Evolutionary conservation across 2,329 filamentous ascomycete genomes (phyloP).

Genomic region (Cryphonectria parasitica): DNA sequence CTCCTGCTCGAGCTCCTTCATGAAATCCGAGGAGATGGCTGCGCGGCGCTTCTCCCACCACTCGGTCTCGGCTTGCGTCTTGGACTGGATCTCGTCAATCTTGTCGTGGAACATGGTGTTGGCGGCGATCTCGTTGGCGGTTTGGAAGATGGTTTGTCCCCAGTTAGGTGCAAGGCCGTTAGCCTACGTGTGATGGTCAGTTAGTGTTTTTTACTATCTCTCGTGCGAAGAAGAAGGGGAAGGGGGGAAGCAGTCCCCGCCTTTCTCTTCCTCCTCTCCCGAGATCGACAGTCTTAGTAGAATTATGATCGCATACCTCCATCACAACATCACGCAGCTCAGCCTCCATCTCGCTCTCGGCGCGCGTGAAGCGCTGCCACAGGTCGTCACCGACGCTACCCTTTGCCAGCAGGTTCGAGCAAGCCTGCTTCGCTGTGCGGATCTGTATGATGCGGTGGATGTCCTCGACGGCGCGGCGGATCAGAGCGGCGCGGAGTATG

Average conservation of each 20-base stretch:
- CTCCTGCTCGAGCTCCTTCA: constrained; percentile 80
- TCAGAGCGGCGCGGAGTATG: constrained; percentile 82
- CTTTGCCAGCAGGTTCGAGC: constrained; percentile 80
- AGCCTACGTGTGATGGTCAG: constrained; percentile 59
- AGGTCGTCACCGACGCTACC: constrained; percentile 95
- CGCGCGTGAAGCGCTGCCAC: constrained; percentile 88
- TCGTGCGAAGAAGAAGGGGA: too few relatives aligned
- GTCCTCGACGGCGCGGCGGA: constrained; percentile 89
- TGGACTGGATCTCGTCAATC: constrained; percentile 74
- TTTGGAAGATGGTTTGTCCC: constrained; percentile 96
- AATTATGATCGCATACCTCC: constrained; percentile 63
- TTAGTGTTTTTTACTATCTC: background rate
- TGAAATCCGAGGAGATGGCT: constrained; percentile 74
- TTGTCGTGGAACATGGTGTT: constrained; percentile 77
- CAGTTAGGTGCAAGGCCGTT: constrained; percentile 87
- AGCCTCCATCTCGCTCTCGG: constrained; percentile 97
- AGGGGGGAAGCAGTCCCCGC: too few relatives aligned
- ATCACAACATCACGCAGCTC: constrained; percentile 92
- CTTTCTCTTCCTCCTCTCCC: too few relatives aligned
- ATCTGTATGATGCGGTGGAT: constrained; percentile 90
- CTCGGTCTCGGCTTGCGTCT: constrained; percentile 74
- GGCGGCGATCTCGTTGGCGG: constrained; percentile 91
- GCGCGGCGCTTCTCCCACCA: constrained; percentile 91
- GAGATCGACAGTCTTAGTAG: background rate
- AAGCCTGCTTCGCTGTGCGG: constrained; percentile 83